phyloP scores from a whole-genome alignment of 192 early-diverging fungal species.

The Coemansia sp. region DNA sequence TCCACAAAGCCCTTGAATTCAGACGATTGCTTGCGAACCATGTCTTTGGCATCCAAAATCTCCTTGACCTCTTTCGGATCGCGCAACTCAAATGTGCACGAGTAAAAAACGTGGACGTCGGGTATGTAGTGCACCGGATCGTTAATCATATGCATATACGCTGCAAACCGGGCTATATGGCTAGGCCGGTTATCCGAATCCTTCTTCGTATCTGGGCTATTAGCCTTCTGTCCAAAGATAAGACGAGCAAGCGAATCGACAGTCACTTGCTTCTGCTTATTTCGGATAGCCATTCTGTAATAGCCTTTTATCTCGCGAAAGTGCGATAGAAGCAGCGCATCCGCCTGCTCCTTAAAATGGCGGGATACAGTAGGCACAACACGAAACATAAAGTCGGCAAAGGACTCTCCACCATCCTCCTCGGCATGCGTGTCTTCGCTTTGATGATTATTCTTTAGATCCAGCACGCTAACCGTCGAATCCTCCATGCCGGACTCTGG shows the following conservation, averaged over 20 bases:
- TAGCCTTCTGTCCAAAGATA: constrained; percentile 23
- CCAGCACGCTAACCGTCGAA: background rate
- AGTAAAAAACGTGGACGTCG: constrained; percentile 48
- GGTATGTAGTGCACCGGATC: constrained; percentile 59
- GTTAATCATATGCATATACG: constrained; percentile 60
- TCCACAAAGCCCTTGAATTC: constrained; percentile 56
- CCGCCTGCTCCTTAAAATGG: constrained; percentile 21
- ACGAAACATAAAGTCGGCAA: constrained; percentile 20
- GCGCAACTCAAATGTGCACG: constrained; percentile 57
- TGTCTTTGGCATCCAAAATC: constrained; percentile 47
- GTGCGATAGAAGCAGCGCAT: constrained; percentile 37
- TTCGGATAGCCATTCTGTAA: constrained; percentile 22
- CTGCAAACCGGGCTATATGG: constrained; percentile 54
- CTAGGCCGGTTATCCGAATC: background rate
- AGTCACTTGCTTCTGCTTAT: constrained; percentile 30
- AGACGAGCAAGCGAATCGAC: constrained; percentile 40
- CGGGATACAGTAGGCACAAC: constrained; percentile 22
- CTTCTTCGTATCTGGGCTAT: background rate
- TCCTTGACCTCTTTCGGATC: constrained; percentile 42
- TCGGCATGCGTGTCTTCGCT: background rate
- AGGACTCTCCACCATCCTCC: constrained; percentile 10
- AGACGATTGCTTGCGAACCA: constrained; percentile 55
- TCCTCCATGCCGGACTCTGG: background rate
- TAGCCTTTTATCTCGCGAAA: constrained; percentile 37
- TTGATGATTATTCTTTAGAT: background rate